These are phyloP conservation scores for Tolypocladium ophioglossoides DNA, from an alignment of 2,329 filamentous ascomycete genomes.

Conservation along the genomic window DNA sequence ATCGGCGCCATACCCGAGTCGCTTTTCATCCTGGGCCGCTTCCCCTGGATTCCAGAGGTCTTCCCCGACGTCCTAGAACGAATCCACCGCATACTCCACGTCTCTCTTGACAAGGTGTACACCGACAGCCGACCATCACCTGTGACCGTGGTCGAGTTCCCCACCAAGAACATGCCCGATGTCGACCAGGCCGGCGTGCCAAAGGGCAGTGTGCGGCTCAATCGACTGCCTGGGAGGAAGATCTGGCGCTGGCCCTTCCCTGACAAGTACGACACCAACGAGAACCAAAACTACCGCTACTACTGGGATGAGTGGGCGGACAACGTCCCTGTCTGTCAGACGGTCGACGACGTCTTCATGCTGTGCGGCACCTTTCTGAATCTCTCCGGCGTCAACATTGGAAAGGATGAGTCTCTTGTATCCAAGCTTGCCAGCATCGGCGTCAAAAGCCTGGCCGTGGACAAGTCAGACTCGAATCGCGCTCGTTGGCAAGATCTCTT, in stretches of 20 bases:
- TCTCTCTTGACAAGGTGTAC: constrained; percentile 68
- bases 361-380: constrained; percentile 79
- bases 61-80: constrained; percentile 71
- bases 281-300: constrained; percentile 74
- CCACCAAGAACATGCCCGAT: constrained; percentile 35
- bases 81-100: constrained; percentile 75
- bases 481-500: constrained; percentile 78
- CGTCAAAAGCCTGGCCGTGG: constrained; percentile 58
- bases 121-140: constrained; percentile 31
- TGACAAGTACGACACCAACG: constrained; percentile 65
- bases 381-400: constrained; percentile 79
- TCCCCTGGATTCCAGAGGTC: constrained; percentile 83
- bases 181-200: constrained; percentile 55
- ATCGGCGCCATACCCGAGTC: constrained; percentile 91
- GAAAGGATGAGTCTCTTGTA: constrained; percentile 67
- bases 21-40: constrained; percentile 81
- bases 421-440: constrained; percentile 83
- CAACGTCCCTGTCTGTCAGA: constrained; percentile 84
- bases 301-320: constrained; percentile 98
- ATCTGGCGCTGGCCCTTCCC: constrained; percentile 74
- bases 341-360: constrained; percentile 79
- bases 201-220: constrained; percentile 58
- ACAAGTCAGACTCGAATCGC: constrained; percentile 59
- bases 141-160: constrained; percentile 19
- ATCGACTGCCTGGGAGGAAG: constrained; percentile 50